These are phyloP conservation scores for Apiotrichum montevideense DNA, from an alignment of 1,284 basidiomycete genomes.

Conservation along the genomic window DNA sequence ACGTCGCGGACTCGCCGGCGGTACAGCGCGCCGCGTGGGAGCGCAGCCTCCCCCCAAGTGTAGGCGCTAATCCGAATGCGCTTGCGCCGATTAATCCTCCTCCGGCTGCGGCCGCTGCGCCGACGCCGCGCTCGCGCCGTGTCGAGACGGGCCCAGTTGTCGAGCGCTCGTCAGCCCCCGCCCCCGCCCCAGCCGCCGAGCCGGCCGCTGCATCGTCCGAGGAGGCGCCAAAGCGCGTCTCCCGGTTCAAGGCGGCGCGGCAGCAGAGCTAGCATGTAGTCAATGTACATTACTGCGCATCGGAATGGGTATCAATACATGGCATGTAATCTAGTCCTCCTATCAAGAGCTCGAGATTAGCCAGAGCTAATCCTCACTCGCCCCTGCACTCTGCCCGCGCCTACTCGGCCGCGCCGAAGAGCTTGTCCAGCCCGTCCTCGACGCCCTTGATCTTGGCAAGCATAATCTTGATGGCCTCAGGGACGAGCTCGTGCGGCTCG, in stretches of 20 bases:
- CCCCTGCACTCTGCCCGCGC: neutral
- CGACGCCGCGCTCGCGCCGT: neutral
- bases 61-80: neutral
- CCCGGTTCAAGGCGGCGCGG: constrained; percentile 40
- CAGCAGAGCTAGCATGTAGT: constrained; percentile 3
- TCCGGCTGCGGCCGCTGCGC: neutral
- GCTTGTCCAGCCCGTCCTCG: constrained; percentile 42
- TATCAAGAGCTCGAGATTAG: no score
- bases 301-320: constrained; percentile 1
- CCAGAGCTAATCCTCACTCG: no score
- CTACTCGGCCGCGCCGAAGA: constrained; percentile 10
- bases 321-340: constrained; percentile 5
- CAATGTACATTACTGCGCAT: no score
- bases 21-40: constrained; percentile 4
- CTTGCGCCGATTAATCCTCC: neutral
- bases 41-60: constrained; percentile 1
- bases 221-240: constrained; percentile 31
- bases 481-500: constrained; percentile 73
- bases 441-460: constrained; percentile 62
- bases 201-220: neutral
- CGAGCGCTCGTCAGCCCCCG: neutral
- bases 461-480: constrained; percentile 77
- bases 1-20: neutral
- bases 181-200: neutral
- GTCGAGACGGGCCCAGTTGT: constrained; percentile 6